Evolutionary conservation across 2,329 filamentous ascomycete genomes (phyloP).

Genomic region (Hypoxylon sp.): DNA sequence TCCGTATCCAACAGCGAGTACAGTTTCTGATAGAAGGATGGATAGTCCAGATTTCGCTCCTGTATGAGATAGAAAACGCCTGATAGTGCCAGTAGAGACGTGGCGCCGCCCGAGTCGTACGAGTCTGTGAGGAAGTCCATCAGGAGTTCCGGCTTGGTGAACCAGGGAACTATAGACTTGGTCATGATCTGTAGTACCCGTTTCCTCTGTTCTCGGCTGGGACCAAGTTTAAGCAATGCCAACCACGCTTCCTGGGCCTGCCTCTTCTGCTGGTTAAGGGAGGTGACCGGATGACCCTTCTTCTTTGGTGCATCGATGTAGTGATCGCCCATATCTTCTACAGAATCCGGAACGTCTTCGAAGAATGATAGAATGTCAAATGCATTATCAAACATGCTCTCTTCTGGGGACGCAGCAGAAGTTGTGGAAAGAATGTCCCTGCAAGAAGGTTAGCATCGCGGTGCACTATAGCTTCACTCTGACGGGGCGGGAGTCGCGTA

Average conservation of each 20-base stretch:
- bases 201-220: slow-evolving; percentile 80
- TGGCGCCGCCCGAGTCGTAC: slow-evolving; percentile 86
- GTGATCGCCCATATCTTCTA: slow-evolving; percentile 72
- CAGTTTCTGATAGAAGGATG: slow-evolving; percentile 89
- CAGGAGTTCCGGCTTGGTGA: slow-evolving; percentile 83
- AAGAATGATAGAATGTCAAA: slow-evolving; percentile 71
- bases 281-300: slow-evolving; percentile 71
- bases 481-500: slow-evolving; percentile 52
- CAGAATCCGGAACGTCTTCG: slow-evolving; percentile 73
- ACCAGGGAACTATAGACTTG: slow-evolving; percentile 85
- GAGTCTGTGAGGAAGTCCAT: slow-evolving; percentile 98
- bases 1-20: slow-evolving; percentile 90
- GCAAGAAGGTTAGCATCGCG: slow-evolving; percentile 16
- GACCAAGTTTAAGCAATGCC: slow-evolving; percentile 71
- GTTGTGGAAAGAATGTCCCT: slow-evolving; percentile 46
- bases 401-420: slow-evolving; percentile 34
- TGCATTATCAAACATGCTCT: slow-evolving; percentile 61
- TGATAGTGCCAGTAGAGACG: slow-evolving; percentile 85
- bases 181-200: slow-evolving; percentile 77
- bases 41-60: slow-evolving; percentile 94
- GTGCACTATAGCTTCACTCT: neutral
- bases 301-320: slow-evolving; percentile 71
- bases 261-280: slow-evolving; percentile 75
- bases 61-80: slow-evolving; percentile 96
- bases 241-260: slow-evolving; percentile 89